A percentile compares a stretch with the other conserved stretches of the same genome.
Evolutionary conservation across 2,329 filamentous ascomycete species (phyloP).

Genomic region (Curvularia eragrostidis): DNA sequence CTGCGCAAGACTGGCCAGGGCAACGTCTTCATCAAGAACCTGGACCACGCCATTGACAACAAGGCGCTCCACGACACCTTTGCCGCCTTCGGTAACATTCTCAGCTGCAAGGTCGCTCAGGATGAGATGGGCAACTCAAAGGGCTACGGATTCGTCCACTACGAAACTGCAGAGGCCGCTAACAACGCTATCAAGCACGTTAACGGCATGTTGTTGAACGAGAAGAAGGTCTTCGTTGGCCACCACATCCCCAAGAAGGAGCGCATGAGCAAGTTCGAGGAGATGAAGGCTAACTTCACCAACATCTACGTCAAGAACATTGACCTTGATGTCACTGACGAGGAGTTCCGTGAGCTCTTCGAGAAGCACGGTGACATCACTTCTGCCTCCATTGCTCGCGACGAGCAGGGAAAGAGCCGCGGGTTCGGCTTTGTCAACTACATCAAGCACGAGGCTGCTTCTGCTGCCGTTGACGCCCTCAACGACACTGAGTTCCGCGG

Average conservation of each 20-base stretch:
- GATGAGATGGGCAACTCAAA: conserved; percentile 97
- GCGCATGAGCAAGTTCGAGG: conserved; percentile 99
- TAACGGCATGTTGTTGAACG: conserved; percentile 99
- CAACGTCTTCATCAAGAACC: conserved; percentile 99
- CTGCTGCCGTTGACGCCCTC: conserved; percentile 86
- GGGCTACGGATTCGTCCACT: conserved; percentile 99
- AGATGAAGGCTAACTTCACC: conserved; percentile 99
- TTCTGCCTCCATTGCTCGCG: conserved; percentile 90
- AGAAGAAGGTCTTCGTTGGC: conserved; percentile 99
- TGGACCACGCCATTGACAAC: conserved; percentile 98
- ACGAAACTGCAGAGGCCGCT: conserved; percentile 98
- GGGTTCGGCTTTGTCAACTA: conserved; percentile 98
- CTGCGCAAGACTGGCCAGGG: conserved; percentile 99
- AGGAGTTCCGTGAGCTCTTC: conserved; percentile 93
- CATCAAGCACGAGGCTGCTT: conserved; percentile 85
- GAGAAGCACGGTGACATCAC: conserved; percentile 93
- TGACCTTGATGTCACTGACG: conserved; percentile 80
- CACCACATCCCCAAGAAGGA: conserved; percentile 99
- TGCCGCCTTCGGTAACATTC: conserved; percentile 95
- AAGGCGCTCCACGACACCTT: conserved; percentile 99
- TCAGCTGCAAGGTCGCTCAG: conserved; percentile 99
- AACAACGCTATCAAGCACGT: conserved; percentile 98
- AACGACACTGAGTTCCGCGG: conserved; percentile 91
- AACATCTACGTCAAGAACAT: conserved; percentile 99
- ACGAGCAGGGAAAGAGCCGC: conserved; percentile 88